Conservation (phyloP, 2,329 filamentous ascomycete genomes). For the Arachnopeziza araneosa region DNA sequence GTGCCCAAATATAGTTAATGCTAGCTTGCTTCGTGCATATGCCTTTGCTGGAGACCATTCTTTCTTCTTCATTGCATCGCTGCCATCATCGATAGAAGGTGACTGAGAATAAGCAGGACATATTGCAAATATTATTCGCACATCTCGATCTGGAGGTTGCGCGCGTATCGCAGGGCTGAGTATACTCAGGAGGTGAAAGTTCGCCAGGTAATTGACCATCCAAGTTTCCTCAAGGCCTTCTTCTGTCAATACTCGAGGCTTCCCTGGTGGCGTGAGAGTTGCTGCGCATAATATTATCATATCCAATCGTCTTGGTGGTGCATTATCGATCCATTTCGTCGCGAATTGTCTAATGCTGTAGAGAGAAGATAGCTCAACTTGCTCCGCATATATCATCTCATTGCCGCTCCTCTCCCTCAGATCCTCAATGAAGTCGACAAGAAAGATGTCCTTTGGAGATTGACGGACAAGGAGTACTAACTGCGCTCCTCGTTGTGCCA, state of each 20-base stretch:
- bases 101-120: slow-evolving; percentile 85
- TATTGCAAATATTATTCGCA: slow-evolving; percentile 78
- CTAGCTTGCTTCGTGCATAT: slow-evolving; percentile 66
- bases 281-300: slow-evolving; percentile 86
- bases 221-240: slow-evolving; percentile 86
- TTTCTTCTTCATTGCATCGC: slow-evolving; percentile 37
- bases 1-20: slow-evolving; percentile 81
- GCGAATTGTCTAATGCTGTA: slow-evolving; percentile 89
- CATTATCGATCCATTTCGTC: slow-evolving; percentile 96
- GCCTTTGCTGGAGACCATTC: slow-evolving; percentile 51
- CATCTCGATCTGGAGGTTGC: slow-evolving; percentile 90
- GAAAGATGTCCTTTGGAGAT: slow-evolving; percentile 75
- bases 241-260: slow-evolving; percentile 53
- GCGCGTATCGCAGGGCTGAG: slow-evolving; percentile 83
- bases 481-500: slow-evolving; percentile 82
- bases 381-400: slow-evolving; percentile 88
- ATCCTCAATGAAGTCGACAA: slow-evolving; percentile 89
- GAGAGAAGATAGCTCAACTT: slow-evolving; percentile 84
- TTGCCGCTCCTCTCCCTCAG: slow-evolving; percentile 72
- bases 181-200: slow-evolving; percentile 91
- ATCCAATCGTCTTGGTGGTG: slow-evolving; percentile 80
- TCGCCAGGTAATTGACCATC: slow-evolving; percentile 92
- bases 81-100: slow-evolving; percentile 54
- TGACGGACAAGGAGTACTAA: slow-evolving; percentile 84
- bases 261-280: slow-evolving; percentile 64